Percentiles rank a stretch among this genome's conserved stretches.
Evolutionary conservation across 2,329 filamentous ascomycete genomes (phyloP).

Genomic region (Colletotrichum abscissum): DNA sequence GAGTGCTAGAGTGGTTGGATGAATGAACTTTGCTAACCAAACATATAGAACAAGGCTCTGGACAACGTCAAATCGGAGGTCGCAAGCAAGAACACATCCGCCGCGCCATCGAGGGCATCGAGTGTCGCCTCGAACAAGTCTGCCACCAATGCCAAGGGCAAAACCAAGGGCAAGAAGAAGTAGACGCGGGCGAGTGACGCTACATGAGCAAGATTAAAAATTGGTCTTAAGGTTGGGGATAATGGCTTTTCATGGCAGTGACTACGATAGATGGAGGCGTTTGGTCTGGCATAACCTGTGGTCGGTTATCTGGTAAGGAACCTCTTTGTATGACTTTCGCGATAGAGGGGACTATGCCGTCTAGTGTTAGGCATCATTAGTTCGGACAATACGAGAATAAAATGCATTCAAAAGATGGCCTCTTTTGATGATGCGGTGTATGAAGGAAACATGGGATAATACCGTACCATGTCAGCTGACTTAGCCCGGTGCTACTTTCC

Average conservation of each 20-base stretch:
- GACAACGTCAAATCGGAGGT: slow-evolving; percentile 83
- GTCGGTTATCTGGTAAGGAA: slow-evolving; percentile 8
- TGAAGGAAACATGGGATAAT: too few relatives aligned
- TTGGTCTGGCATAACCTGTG: slow-evolving; percentile 23
- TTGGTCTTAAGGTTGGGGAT: slow-evolving; percentile 6
- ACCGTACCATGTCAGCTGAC: background rate
- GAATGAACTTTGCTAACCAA: slow-evolving; percentile 22
- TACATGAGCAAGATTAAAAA: slow-evolving; percentile 8
- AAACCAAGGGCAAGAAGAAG: slow-evolving; percentile 66
- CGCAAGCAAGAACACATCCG: slow-evolving; percentile 80
- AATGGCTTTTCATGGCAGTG: slow-evolving; percentile 12
- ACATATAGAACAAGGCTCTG: slow-evolving; percentile 85
- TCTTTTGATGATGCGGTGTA: too few relatives aligned
- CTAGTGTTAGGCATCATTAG: slow-evolving; percentile 9
- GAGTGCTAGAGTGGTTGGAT: slow-evolving; percentile 46
- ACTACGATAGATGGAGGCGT: slow-evolving; percentile 32
- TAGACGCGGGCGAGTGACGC: slow-evolving; percentile 37
- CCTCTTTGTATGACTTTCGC: slow-evolving; percentile 9
- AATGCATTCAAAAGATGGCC: background rate
- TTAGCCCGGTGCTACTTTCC: background rate
- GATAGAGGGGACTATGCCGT: slow-evolving; percentile 4
- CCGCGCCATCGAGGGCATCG: slow-evolving; percentile 83
- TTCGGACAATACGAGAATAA: slow-evolving; percentile 15
- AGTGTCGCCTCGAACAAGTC: slow-evolving; percentile 85
- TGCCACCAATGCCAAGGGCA: slow-evolving; percentile 50